Conservation (phyloP, 169 alveolate genomes). For the Plasmodium vinckei region DNA sequence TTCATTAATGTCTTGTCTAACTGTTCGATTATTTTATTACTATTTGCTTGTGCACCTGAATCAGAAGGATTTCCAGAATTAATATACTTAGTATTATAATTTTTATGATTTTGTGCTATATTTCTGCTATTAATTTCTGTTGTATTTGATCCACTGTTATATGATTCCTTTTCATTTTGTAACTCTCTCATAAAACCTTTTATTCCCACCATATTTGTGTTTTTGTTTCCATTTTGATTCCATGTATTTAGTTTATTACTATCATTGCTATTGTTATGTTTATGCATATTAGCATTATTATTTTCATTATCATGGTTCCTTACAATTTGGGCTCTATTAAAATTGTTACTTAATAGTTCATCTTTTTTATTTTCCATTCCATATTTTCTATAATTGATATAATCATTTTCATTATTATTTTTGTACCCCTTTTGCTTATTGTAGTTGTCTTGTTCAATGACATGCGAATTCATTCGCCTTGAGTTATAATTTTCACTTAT, state of each 20-base stretch:
- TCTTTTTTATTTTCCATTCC: background rate
- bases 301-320: conserved; percentile 6
- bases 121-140: background rate
- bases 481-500: conserved; percentile 24
- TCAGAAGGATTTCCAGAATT: conserved; percentile 2
- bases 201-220: conserved; percentile 56
- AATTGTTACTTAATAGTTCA: background rate
- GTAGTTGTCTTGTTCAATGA: conserved; percentile 2
- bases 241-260: background rate
- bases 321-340: background rate
- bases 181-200: conserved; percentile 64
- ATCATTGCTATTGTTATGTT: background rate
- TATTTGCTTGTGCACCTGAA: background rate
- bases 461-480: conserved; percentile 20
- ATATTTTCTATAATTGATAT: conserved; percentile 21
- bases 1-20: conserved; percentile 62
- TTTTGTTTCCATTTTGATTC: conserved; percentile 24
- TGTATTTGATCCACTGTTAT: background rate
- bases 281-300: background rate
- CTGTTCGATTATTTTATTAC: conserved; percentile 64
- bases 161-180: conserved; percentile 29
- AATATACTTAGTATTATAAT: conserved; percentile 1
- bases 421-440: conserved; percentile 23
- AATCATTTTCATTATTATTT: conserved; percentile 8
- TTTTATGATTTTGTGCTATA: background rate